Base-by-base conservation (phyloP, 768 basidiomycete species). In the Suillus bovinus region DNA sequence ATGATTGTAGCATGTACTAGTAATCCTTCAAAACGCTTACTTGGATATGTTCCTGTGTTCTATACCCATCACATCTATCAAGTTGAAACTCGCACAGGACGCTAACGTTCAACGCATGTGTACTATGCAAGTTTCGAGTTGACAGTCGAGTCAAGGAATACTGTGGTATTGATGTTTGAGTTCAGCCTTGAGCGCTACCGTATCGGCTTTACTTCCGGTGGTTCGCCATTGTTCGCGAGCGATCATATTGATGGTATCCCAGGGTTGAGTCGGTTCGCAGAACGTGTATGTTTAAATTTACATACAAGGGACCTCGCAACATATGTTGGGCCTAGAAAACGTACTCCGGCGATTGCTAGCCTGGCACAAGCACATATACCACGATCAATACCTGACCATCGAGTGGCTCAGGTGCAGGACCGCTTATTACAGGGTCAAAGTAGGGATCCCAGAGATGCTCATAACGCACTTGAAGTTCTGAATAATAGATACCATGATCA, bases 221-320 rank as follows among this genome's bases (percentile, higher is more conserved):
- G 55, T 56, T 56, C 9, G 34, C 36, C 54, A 55, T 36, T 38
- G 16, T 55, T 55, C 55, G 55, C 38, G 24, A 56, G 55, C 55
- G 55, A 29, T 9, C 38, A 20, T 22, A 22, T 55, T 42, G 54
- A 55, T 55, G 22, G 36, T 38, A 22, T 9, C 34, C 16, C 22
- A 52, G 54, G 54, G 34, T 38, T 24, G 17, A 36, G 36, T 20
- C 17, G 55, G 38, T 56, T 56, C 36, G 38, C 17, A 38, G 10
- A 56, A 38, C 36, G 22, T 14, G 3, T 46, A 46, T 34, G 14
- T 38, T 39, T 27, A 10, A 56, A 56, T 10, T 27, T 56, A 39
- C 55, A 39, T 39, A 27, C 55, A 29, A 7, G 20, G 36, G 27
- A 20, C 36, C 24, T 56, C 17, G 27, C 38, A 56, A 56, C 17